phyloP scores from a whole-genome alignment of 257 asterid species.

The Striga asiatica region DNA sequence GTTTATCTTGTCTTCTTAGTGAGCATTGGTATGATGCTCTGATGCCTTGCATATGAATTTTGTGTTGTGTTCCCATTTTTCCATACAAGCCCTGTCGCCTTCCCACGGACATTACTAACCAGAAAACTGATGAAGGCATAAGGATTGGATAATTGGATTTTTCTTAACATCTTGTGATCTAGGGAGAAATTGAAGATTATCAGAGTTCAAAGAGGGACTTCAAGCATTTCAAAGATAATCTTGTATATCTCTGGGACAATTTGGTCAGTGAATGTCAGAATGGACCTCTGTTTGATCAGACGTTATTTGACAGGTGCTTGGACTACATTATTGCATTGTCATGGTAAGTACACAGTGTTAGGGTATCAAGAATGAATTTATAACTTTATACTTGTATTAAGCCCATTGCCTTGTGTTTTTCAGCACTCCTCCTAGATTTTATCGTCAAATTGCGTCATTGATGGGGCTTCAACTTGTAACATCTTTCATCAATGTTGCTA shows the following conservation, averaged over 20 bases:
- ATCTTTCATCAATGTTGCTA: constrained; percentile 87
- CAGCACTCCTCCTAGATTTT: constrained; percentile 97
- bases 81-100: constrained; percentile 5
- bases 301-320: constrained; percentile 78
- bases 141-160: constrained; percentile 20
- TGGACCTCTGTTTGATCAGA: constrained; percentile 88
- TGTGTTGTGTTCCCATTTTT: not conserved
- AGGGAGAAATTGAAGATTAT: constrained; percentile 95
- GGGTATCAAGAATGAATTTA: not conserved
- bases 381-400: constrained; percentile 11
- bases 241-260: constrained; percentile 72
- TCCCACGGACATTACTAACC: not conserved
- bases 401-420: constrained; percentile 21
- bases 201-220: constrained; percentile 83
- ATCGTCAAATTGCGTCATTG: constrained; percentile 84
- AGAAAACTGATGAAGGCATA: not conserved
- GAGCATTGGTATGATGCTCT: not conserved
- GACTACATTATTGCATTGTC: constrained; percentile 96
- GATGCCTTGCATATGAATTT: not conserved
- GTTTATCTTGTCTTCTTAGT: not conserved
- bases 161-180: constrained; percentile 31
- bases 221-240: constrained; percentile 88
- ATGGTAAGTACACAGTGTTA: constrained; percentile 47
- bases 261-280: constrained; percentile 84
- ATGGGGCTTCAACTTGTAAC: constrained; percentile 97